Evolutionary conservation across 768 basidiomycete species (phyloP), one percentile per base, ranked within the genome.

Genomic region (Auriscalpium vulgare): DNA sequence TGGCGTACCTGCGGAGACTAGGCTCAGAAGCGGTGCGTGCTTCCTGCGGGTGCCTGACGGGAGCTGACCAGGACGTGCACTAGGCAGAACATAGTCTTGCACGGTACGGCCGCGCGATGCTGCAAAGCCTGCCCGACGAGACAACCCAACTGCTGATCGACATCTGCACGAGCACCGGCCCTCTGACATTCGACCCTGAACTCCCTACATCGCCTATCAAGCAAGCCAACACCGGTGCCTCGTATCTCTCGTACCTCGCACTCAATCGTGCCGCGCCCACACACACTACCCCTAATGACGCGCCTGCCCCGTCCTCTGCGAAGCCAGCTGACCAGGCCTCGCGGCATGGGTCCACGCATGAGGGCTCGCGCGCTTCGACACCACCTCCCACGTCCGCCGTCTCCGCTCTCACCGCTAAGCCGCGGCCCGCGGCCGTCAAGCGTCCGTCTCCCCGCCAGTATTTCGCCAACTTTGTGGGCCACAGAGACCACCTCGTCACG

Each of bases 401-500:
- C 9, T 55, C 62, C 10, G 45, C 56, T 0, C 56, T 64, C 14
- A 52, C 59, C 3, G 45, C 64, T 17, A 38, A 63, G 36, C 53
- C 61, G 0, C 57, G 66, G 17, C 68, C 71, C 4, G 51, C 54
- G 16, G 72, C 72, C 0, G 66, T 75, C 8, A 81, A 82, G 64
- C 74, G 78, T 0, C 87, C 92, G 0, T 93, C 92, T 0, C 93
- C 95, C 0, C 75, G 85, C 4, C 74, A 88, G 36, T 98, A 92
- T 69, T 98, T 97, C 65, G 86, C 93, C 0, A 92, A 97, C 67
- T 98, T 97, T 60, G 85, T 97, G 38, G 91, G 95, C 65, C 91
- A 95, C 62, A 82, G 87, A 56, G 76, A 76, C 2, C 82, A 90
- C 55, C 95, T 99, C 61, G 78, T 91, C 43, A 75, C 80, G 1